Evolutionary conservation across 768 basidiomycete genomes (phyloP).

Genomic region (Tricholomella constricta): DNA sequence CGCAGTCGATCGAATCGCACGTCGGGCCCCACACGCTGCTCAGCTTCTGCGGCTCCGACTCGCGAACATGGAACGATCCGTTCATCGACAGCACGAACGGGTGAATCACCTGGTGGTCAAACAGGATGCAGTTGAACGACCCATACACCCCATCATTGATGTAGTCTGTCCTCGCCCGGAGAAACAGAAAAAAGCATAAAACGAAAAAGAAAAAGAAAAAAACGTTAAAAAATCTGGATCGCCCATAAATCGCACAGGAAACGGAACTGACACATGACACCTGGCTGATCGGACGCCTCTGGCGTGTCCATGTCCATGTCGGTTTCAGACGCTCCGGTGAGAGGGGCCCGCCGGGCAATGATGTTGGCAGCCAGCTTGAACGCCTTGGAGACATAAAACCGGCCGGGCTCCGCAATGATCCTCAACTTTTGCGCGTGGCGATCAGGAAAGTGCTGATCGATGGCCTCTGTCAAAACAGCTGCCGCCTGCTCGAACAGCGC

Average conservation of each 20-base stretch:
- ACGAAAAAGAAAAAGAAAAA: conserved; percentile 16
- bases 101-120: conserved; percentile 93
- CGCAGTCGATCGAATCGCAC: conserved; percentile 96
- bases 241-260: background rate
- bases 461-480: conserved; percentile 62
- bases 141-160: conserved; percentile 99
- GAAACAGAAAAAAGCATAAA: conserved; percentile 12
- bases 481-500: conserved; percentile 83
- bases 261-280: conserved; percentile 84
- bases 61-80: conserved; percentile 61
- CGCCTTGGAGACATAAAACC: conserved; percentile 91
- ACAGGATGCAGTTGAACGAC: conserved; percentile 94
- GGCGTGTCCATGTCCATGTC: conserved; percentile 23
- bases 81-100: conserved; percentile 78
- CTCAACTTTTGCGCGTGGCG: conserved; percentile 51
- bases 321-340: conserved; percentile 33
- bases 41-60: conserved; percentile 43
- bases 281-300: conserved; percentile 41
- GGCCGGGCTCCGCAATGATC: conserved; percentile 94
- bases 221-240: background rate
- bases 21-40: conserved; percentile 98
- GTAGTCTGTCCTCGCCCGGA: conserved; percentile 71
- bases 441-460: conserved; percentile 81
- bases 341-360: conserved; percentile 80
- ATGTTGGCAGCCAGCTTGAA: conserved; percentile 93